phyloP scores from a whole-genome alignment of 768 basidiomycete species.

The Filobasidium wieringae region DNA sequence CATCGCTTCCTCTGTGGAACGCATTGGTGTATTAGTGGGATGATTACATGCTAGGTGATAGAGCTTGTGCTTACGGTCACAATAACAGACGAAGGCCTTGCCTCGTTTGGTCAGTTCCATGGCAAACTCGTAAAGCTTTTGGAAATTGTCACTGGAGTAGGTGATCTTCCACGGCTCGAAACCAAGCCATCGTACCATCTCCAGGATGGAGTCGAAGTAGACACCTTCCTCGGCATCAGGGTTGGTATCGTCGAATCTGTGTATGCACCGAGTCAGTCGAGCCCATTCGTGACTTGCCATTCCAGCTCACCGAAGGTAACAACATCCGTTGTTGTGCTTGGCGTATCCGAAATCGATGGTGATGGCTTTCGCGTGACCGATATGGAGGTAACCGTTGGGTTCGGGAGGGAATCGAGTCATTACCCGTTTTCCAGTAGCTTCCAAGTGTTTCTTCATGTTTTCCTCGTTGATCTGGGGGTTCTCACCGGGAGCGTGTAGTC shows the following conservation, averaged over 20 bases:
- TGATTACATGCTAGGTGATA: neutral
- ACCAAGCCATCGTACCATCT: slow-evolving; percentile 90
- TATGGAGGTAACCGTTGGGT: slow-evolving; percentile 84
- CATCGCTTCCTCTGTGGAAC: slow-evolving; percentile 17
- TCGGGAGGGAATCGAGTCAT: slow-evolving; percentile 97
- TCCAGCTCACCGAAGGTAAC: slow-evolving; percentile 58
- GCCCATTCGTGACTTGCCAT: neutral
- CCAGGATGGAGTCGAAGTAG: slow-evolving; percentile 93
- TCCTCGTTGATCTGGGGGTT: slow-evolving; percentile 74
- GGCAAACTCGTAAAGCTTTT: slow-evolving; percentile 71
- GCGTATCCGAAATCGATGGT: slow-evolving; percentile 99
- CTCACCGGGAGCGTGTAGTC: slow-evolving; percentile 82
- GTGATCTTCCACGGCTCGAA: slow-evolving; percentile 99
- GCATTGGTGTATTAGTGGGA: neutral
- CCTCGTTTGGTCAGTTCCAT: slow-evolving; percentile 76
- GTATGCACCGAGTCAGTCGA: neutral
- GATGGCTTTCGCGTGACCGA: slow-evolving; percentile 90
- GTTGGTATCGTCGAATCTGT: slow-evolving; percentile 85
- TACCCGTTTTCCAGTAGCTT: slow-evolving; percentile 66
- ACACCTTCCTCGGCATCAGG: slow-evolving; percentile 92
- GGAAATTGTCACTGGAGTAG: slow-evolving; percentile 96
- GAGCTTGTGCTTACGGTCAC: slow-evolving; percentile 53
- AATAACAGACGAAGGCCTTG: slow-evolving; percentile 92
- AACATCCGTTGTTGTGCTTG: slow-evolving; percentile 78
- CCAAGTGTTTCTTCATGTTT: slow-evolving; percentile 69